phyloP scores from a whole-genome alignment of 176 grass and related monocot species.

The Phyllostachys edulis region DNA sequence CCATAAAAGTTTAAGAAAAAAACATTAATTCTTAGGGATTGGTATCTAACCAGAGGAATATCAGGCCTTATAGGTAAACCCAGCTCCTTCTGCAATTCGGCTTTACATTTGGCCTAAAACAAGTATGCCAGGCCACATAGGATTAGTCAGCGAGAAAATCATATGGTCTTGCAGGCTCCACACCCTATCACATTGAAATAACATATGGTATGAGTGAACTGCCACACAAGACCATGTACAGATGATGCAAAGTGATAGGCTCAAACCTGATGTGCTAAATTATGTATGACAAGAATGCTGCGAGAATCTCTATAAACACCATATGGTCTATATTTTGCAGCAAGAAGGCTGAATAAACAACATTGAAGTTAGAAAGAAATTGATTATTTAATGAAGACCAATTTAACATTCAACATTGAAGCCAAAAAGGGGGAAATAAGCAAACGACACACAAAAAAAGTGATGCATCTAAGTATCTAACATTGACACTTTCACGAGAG shows the following conservation, averaged over 20 bases:
- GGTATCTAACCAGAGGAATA: constrained; percentile 70
- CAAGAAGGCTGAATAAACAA: constrained; percentile 62
- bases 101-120: constrained; percentile 83
- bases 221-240: not conserved
- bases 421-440: not conserved
- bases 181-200: constrained; percentile 52
- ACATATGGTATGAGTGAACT: constrained; percentile 13
- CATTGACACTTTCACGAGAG: not conserved
- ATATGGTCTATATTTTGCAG: constrained; percentile 87
- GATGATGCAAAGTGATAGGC: constrained; percentile 7
- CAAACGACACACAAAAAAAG: not conserved
- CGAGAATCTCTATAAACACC: constrained; percentile 93
- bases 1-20: constrained; percentile 4
- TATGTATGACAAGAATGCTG: constrained; percentile 92
- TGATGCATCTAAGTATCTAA: not conserved
- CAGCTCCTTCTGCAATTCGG: constrained; percentile 77
- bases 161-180: constrained; percentile 91
- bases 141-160: constrained; percentile 4
- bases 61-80: constrained; percentile 65
- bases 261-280: constrained; percentile 92
- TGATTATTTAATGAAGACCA: constrained; percentile 1
- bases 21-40: not conserved
- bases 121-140: constrained; percentile 16
- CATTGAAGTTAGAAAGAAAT: constrained; percentile 22
- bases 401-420: constrained; percentile 15